A percentile compares a stretch with the other conserved stretches of the same genome.
Conservation (phyloP, 352 stramenopile genomes). For the Globisporangium middletonii region DNA sequence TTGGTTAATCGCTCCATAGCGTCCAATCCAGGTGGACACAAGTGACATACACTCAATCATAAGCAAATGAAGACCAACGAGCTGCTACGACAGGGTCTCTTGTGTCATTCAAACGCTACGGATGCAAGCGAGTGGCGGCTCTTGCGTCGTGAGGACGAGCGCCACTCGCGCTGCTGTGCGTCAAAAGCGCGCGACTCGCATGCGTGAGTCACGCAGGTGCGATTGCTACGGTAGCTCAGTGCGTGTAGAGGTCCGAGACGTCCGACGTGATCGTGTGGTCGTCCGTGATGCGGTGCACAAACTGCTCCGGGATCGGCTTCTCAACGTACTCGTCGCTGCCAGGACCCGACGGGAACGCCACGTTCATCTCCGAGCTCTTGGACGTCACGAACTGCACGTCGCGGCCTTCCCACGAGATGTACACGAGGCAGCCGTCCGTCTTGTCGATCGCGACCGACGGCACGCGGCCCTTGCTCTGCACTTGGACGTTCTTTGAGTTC, state of each 20-base stretch:
- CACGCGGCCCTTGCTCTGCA: slow-evolving; percentile 92
- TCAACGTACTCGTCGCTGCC: slow-evolving; percentile 91
- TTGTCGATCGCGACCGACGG: slow-evolving; percentile 98
- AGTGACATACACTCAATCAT: too few relatives aligned
- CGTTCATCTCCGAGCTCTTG: slow-evolving; percentile 97
- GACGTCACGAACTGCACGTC: slow-evolving; percentile 91
- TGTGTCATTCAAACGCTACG: too few relatives aligned
- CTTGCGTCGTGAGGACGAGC: too few relatives aligned
- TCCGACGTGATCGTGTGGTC: slow-evolving; percentile 85
- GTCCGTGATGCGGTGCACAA: slow-evolving; percentile 90
- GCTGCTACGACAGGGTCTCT: too few relatives aligned
- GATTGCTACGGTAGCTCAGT: slow-evolving; percentile 21
- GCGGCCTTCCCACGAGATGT: slow-evolving; percentile 91
- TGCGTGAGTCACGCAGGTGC: too few relatives aligned
- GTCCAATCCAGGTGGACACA: too few relatives aligned
- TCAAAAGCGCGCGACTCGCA: too few relatives aligned
- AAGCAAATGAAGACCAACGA: too few relatives aligned
- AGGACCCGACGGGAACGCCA: slow-evolving; percentile 87
- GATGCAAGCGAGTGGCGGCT: too few relatives aligned
- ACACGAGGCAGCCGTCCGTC: slow-evolving; percentile 95
- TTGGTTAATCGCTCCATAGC: not conserved
- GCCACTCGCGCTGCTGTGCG: too few relatives aligned
- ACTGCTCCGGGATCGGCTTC: slow-evolving; percentile 96
- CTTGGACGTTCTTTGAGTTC: slow-evolving; percentile 97
- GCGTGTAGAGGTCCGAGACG: slow-evolving; percentile 94